Base-by-base conservation (phyloP, 306 rosid genomes). In the Vachellia collinsii region DNA sequence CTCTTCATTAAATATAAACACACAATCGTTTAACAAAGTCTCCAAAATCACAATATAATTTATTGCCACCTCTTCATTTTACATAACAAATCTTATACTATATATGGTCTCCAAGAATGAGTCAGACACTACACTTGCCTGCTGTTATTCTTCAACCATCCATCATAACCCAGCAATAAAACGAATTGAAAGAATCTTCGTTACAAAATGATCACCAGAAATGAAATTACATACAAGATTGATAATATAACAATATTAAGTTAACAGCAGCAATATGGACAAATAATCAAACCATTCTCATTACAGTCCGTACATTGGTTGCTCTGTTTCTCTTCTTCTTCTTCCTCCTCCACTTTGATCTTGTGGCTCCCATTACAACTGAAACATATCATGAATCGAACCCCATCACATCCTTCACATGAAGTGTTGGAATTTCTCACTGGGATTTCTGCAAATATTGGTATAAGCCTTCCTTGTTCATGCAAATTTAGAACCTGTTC, bases 261-360 rank as follows among this genome's bases (percentile, higher is more conserved):
- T 84, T 89, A 92, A 80, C 92, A 82, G 82, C 92, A 82, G 81
- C 99, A 95, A 77, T 80, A 69, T 11, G 97, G 93, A 69, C 99
- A 95, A 4, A 92, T 6, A 53, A 92, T 90, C 84, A 95, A 84
- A 6, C 99, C 98, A 81, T 95, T 95, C 72, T 95, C 99, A 82
- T 93, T 95, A 59, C 99, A 95, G 47, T 80, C 62, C 3, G 83
- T 44, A 74, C 99, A 64, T 7, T 20, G 38, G 42, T n/a, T 38
- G 29, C 72, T 37, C 23, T 66, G 72, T 66, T 66, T 53, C 47
- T 74, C 68, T n/a, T 86, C 94, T 51, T 83, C 75, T 22, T 85
- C 87, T 16, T 3, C 54, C 1, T 19, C 87, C 19, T 3, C 85
- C 50, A 79, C 25, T 3, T 79, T 48, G 5, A 90, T 63, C 85